Conservation (phyloP, 352 stramenopile genomes). For the Pythium guiyangense region DNA sequence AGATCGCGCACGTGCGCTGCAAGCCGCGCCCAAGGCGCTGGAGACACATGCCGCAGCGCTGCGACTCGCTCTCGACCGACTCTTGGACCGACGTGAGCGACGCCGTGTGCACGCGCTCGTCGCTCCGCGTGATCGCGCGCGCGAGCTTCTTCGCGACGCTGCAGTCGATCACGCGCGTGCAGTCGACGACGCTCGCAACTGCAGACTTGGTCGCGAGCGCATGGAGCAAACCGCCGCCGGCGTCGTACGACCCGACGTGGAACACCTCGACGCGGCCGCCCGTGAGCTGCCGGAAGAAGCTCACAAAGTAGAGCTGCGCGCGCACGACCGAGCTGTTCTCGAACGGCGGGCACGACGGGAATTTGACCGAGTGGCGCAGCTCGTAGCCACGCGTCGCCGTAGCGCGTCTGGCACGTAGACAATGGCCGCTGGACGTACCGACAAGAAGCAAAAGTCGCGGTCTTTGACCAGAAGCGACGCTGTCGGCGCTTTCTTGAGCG, state of each 20-base stretch:
- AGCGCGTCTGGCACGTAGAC: too few relatives aligned
- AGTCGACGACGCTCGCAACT: constrained; percentile 34
- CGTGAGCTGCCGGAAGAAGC: constrained; percentile 57
- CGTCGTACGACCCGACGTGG: constrained; percentile 54
- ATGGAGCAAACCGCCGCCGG: constrained; percentile 36
- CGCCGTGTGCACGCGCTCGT: constrained; percentile 22
- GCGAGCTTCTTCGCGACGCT: constrained; percentile 59
- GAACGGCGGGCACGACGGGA: constrained; percentile 42
- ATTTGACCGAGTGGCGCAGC: constrained; percentile 58
- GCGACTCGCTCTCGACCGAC: constrained; percentile 26
- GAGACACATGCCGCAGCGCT: constrained; percentile 52
- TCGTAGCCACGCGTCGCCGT: constrained; percentile 33
- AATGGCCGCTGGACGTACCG: constrained; percentile 17
- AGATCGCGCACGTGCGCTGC: constrained; percentile 46
- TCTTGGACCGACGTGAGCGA: constrained; percentile 28
- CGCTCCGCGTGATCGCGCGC: constrained; percentile 28
- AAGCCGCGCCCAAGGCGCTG: constrained; percentile 14
- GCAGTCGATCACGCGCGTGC: constrained; percentile 38
- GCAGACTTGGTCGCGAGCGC: constrained; percentile 41
- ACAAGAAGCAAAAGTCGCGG: constrained; percentile 47
- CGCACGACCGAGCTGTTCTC: constrained; percentile 52
- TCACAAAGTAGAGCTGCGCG: constrained; percentile 60
- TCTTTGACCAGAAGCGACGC: constrained; percentile 38
- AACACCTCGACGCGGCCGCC: constrained; percentile 57
- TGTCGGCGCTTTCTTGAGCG: constrained; percentile 28